Percentiles rank a stretch among this genome's conserved stretches.
Evolutionary conservation across 768 basidiomycete species (phyloP).

Genomic region (Phaffia tasmanica): DNA sequence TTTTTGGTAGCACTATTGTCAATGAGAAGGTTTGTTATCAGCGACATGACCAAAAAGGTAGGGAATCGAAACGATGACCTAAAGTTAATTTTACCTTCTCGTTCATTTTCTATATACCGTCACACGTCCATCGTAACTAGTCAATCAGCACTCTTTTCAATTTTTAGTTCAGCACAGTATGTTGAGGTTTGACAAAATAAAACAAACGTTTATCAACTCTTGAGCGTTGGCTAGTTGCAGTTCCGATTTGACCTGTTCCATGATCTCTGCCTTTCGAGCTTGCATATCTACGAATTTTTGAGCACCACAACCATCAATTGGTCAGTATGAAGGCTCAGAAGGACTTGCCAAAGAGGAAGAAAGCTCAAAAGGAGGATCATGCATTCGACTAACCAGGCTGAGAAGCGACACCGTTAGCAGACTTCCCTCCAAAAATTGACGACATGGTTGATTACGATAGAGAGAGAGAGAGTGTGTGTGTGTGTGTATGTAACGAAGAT

Average conservation of each 20-base stretch:
- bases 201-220: conserved; percentile 62
- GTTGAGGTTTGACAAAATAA: background rate
- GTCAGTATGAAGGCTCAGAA: too few species aligned
- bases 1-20: conserved; percentile 50
- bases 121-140: too few species aligned
- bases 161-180: background rate
- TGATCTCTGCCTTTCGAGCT: conserved; percentile 45
- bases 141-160: too few species aligned
- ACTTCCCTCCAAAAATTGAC: background rate
- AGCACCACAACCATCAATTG: too few species aligned
- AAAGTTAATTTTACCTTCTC: conserved; percentile 42
- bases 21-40: background rate
- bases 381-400: background rate
- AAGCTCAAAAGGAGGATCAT: too few species aligned
- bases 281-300: background rate
- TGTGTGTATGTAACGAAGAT: background rate
- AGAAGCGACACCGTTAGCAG: background rate
- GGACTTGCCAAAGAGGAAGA: too few species aligned
- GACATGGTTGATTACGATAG: background rate
- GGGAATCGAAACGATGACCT: background rate
- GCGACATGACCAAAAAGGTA: background rate
- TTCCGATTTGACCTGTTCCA: conserved; percentile 58
- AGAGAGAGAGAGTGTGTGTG: background rate
- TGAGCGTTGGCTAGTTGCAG: conserved; percentile 64
- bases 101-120: conserved; percentile 52